A percentile compares a stretch with the other conserved stretches of the same genome.
Conservation (phyloP, 202 grass and related monocot species). For the Alloteropsis angusta region DNA sequence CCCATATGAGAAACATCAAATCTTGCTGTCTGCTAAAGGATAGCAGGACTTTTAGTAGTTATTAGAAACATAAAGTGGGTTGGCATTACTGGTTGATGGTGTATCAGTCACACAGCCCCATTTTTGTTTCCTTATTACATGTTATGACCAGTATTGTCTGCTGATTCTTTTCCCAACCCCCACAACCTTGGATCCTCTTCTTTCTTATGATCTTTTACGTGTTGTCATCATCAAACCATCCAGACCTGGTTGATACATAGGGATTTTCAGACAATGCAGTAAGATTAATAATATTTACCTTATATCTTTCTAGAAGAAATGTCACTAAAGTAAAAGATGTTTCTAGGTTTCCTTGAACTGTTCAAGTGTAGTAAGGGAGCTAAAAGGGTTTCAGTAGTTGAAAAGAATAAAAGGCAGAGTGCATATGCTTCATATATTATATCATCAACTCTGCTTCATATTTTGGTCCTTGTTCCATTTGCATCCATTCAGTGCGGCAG, state of each 20-base stretch:
- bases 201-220: background rate
- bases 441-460: background rate
- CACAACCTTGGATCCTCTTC: slow-evolving; percentile 10
- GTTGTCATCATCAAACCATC: slow-evolving; percentile 1
- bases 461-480: background rate
- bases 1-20: slow-evolving; percentile 14
- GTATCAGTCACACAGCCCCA: background rate
- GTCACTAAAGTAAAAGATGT: background rate
- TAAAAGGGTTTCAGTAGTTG: background rate
- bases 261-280: background rate
- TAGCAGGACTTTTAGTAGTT: slow-evolving; percentile 10
- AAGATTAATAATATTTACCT: background rate
- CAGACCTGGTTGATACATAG: background rate
- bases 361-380: background rate
- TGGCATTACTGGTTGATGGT: slow-evolving; percentile 20
- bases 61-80: slow-evolving; percentile 18
- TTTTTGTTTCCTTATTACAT: slow-evolving; percentile 17
- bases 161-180: slow-evolving; percentile 9
- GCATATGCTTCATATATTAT: background rate
- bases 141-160: slow-evolving; percentile 1
- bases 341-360: slow-evolving; percentile 1
- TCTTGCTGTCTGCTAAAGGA: slow-evolving; percentile 23
- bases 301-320: background rate
- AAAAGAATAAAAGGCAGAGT: background rate
- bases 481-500: background rate